Percentiles rank a stretch among this genome's conserved stretches.
These are phyloP conservation scores for Acanthamoeba castellanii DNA, from an alignment of 208 protist species.

Conservation along the genomic window DNA sequence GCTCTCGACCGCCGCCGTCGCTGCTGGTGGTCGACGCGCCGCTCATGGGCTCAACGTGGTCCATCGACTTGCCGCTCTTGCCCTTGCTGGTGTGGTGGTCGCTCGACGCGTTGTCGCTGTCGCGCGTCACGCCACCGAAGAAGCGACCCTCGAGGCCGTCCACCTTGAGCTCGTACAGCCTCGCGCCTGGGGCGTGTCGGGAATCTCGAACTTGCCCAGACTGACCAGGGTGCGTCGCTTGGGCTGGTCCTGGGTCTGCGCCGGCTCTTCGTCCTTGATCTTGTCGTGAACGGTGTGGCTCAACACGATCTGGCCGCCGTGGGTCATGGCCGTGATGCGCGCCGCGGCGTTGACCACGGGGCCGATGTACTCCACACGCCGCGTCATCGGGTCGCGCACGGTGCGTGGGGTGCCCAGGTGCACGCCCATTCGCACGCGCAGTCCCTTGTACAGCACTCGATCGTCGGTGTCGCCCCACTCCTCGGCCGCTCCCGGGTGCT, in stretches of 20 bases:
- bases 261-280: not conserved
- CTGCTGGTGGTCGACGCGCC: not conserved
- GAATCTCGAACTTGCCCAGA: constrained; percentile 65
- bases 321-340: constrained; percentile 65
- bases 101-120: not conserved
- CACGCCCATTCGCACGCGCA: constrained; percentile 72
- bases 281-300: not conserved
- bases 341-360: constrained; percentile 46
- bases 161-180: constrained; percentile 53
- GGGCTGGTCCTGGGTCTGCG: constrained; percentile 20
- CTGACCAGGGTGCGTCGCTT: not conserved
- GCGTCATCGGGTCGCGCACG: constrained; percentile 49
- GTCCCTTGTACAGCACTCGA: constrained; percentile 29
- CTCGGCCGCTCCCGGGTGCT: constrained; percentile 69
- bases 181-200: not conserved
- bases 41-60: not conserved
- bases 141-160: constrained; percentile 30
- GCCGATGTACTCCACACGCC: constrained; percentile 71
- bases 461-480: constrained; percentile 72
- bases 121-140: constrained; percentile 44
- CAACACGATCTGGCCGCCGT: constrained; percentile 62
- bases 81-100: not conserved
- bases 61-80: not conserved
- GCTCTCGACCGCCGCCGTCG: not conserved
- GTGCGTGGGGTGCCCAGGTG: not conserved